Evolutionary conservation across 768 basidiomycete genomes (phyloP).

Genomic region (Termitomyces eurrhizus): DNA sequence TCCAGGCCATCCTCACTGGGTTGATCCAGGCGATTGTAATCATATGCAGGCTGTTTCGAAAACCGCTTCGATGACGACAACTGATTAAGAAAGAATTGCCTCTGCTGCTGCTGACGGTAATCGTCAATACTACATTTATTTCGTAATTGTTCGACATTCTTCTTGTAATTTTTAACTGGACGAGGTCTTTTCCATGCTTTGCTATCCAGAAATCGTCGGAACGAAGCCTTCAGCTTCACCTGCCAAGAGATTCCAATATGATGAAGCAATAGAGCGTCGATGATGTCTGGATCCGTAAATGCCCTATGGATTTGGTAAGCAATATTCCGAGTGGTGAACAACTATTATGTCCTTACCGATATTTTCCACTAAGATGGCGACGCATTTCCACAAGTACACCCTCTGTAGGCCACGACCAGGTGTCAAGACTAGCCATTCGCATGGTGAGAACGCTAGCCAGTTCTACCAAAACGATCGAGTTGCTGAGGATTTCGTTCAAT

Average conservation of each 20-base stretch:
- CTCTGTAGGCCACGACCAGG: slow-evolving; percentile 41
- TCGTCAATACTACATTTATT: slow-evolving; percentile 20
- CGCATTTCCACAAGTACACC: slow-evolving; percentile 42
- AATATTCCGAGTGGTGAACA: not conserved
- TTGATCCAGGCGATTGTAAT: slow-evolving; percentile 26
- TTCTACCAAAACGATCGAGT: slow-evolving; percentile 33
- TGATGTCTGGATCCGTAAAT: slow-evolving; percentile 45
- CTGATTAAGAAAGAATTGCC: slow-evolving; percentile 32
- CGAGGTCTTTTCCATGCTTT: slow-evolving; percentile 32
- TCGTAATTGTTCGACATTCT: slow-evolving; percentile 19
- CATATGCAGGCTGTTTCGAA: slow-evolving; percentile 8
- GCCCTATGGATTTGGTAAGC: slow-evolving; percentile 24
- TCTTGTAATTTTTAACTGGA: slow-evolving; percentile 15
- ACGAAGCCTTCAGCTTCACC: slow-evolving; percentile 29
- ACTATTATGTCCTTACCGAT: slow-evolving; percentile 22
- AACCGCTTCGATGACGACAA: slow-evolving; percentile 19
- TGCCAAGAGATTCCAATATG: slow-evolving; percentile 42
- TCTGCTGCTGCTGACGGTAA: slow-evolving; percentile 21
- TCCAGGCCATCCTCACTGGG: too few species aligned
- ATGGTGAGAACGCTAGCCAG: slow-evolving; percentile 42
- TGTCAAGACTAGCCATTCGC: slow-evolving; percentile 35
- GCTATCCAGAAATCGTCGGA: slow-evolving; percentile 27
- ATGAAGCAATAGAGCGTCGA: slow-evolving; percentile 42
- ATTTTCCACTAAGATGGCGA: slow-evolving; percentile 45
- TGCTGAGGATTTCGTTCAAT: slow-evolving; percentile 37